Percentiles rank a stretch among this genome's conserved stretches.
These are phyloP conservation scores for Backusella tuberculispora DNA, from an alignment of 192 early-diverging fungal species.

Conservation along the genomic window DNA sequence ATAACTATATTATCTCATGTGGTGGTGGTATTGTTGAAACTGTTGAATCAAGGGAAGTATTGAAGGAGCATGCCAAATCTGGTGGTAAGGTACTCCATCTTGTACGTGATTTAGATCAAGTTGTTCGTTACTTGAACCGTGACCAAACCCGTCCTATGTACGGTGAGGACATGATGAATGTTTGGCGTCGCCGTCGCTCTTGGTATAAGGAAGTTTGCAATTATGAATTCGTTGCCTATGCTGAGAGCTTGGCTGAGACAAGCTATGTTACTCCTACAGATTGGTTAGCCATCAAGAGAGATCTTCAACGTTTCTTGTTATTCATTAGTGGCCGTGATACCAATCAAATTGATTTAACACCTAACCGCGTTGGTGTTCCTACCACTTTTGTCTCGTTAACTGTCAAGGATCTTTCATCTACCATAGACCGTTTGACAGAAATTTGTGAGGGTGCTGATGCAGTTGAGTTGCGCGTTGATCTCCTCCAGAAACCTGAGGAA, in stretches of 20 bases:
- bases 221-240: conserved; percentile 75
- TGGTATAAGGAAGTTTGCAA: conserved; percentile 83
- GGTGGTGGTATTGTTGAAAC: conserved; percentile 96
- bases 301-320: conserved; percentile 70
- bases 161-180: conserved; percentile 76
- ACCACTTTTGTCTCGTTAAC: conserved; percentile 92
- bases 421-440: conserved; percentile 56
- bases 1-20: conserved; percentile 79
- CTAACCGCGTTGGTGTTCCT: conserved; percentile 45
- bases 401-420: conserved; percentile 59
- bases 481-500: conserved; percentile 62
- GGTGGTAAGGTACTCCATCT: conserved; percentile 81
- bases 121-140: conserved; percentile 75
- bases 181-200: conserved; percentile 77
- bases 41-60: conserved; percentile 60
- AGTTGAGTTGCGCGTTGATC: conserved; percentile 92
- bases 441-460: conserved; percentile 84
- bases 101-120: conserved; percentile 76
- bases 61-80: conserved; percentile 62
- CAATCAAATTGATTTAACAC: conserved; percentile 30
- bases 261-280: conserved; percentile 51
- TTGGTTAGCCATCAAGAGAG: conserved; percentile 79
- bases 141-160: conserved; percentile 88
- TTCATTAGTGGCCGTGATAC: conserved; percentile 61
- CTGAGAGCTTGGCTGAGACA: conserved; percentile 37